Evolutionary conservation across 1,284 basidiomycete species (phyloP).

Genomic region (Pseudozyma tsukubaensis): DNA sequence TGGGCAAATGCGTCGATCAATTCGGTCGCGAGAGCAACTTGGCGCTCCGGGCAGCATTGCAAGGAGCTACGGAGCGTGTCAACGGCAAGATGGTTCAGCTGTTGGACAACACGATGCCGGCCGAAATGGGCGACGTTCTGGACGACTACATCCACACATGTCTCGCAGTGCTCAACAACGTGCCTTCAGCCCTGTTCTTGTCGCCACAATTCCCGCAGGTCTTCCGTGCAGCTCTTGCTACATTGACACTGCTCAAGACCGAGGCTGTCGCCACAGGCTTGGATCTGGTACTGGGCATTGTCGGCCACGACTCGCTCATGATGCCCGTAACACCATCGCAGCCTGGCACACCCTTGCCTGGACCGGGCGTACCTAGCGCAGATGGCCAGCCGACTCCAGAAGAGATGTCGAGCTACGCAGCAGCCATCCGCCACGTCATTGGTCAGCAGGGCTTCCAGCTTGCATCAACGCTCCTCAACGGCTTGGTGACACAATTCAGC

Average conservation of each 20-base stretch:
- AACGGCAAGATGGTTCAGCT: constrained; percentile 51
- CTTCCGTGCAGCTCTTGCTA: constrained; percentile 53
- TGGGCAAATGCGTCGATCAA: constrained; percentile 76
- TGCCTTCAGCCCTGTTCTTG: constrained; percentile 79
- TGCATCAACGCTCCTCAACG: constrained; percentile 78
- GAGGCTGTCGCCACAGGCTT: constrained; percentile 84
- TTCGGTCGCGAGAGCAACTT: constrained; percentile 48
- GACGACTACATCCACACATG: constrained; percentile 93
- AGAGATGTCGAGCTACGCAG: constrained; percentile 76
- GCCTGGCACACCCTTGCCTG: constrained; percentile 36
- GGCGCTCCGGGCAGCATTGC: constrained; percentile 43
- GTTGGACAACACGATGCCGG: constrained; percentile 47
- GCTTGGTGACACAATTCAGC: constrained; percentile 80
- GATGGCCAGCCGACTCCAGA: constrained; percentile 70
- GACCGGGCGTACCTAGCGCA: constrained; percentile 15
- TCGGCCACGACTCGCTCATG: constrained; percentile 74
- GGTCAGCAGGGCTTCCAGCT: constrained; percentile 81
- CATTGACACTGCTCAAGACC: constrained; percentile 69
- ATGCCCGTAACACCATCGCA: constrained; percentile 34
- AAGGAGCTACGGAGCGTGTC: constrained; percentile 54
- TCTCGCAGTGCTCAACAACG: constrained; percentile 76
- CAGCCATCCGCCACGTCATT: constrained; percentile 77
- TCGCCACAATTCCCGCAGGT: constrained; percentile 69
- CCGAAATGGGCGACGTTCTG: constrained; percentile 74
- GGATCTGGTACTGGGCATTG: constrained; percentile 80